Evolutionary conservation across 1,284 basidiomycete genomes (phyloP), one percentile per base, ranked within the genome.

Genomic region (Wolfiporia cocos): DNA sequence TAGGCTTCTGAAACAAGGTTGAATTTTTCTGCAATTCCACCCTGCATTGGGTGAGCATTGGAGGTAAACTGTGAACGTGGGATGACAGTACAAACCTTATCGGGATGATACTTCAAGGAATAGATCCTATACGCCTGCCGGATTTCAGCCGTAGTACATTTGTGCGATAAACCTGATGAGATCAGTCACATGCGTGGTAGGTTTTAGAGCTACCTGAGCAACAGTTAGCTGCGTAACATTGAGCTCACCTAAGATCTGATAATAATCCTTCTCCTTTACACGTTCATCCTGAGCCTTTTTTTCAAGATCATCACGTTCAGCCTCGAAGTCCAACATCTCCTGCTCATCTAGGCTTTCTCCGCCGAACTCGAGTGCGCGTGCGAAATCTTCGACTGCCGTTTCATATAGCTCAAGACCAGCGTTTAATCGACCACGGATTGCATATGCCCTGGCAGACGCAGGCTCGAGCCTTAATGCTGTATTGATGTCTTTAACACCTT

Each of bases 231-330:
- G n/a, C n/a, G n/a, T n/a, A n/a, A n/a, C n/a, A n/a, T n/a, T n/a
- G n/a, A n/a, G n/a, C 42, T 40, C 11, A 51, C 50, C 47, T 2
- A 51, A 37, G 18, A 42, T 41, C 2, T 38, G 29, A 35, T 51
- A 51, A 35, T 46, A 47, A 30, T 51, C 43, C 34, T 39, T 44
- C 23, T 36, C 34, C 26, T 34, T 47, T 9, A 22, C 21, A n/a
- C 37, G 37, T 18, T 46, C 43, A 1, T 64, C 71, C 4, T 58
- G 52, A 69, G 49, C 59, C 36, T 64, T 63, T 37, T 71, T 63
- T 1, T 66, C 71, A 3, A 75, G 59, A 49, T 74, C 70, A 11
- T 67, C 57, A 7, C 52, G 54, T 49, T 74, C 70, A 11, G 67
- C 57, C 9, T 53, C 54, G 49, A 70, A 73, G n/a, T 11, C 31